Evolutionary conservation across 2,329 filamentous ascomycete genomes (phyloP).

Genomic region (Trichoderma hamatum): DNA sequence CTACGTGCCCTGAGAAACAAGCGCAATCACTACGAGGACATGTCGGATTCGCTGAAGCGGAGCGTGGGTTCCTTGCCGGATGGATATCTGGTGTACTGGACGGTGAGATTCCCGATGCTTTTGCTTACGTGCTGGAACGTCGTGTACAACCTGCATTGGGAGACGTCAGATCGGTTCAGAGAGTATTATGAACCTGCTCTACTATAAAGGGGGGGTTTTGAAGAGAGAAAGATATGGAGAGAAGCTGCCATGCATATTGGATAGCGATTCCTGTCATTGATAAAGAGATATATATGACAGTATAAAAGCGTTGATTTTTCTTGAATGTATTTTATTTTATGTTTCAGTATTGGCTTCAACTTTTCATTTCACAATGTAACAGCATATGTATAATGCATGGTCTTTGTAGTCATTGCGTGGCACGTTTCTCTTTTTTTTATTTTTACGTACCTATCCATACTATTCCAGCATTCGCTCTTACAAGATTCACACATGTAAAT

Average conservation of each 20-base stretch:
- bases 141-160: conserved; percentile 66
- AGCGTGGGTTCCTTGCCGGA: conserved; percentile 73
- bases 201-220: conserved; percentile 32
- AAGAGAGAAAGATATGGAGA: neutral
- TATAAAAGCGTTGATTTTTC: conserved; percentile 1
- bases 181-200: conserved; percentile 66
- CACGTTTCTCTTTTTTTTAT: neutral
- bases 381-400: neutral
- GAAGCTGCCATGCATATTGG: neutral
- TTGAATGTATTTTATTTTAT: neutral
- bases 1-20: conserved; percentile 91
- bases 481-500: neutral
- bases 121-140: conserved; percentile 79
- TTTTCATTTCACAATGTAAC: neutral
- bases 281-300: neutral
- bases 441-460: neutral
- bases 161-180: conserved; percentile 66
- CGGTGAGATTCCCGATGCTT: conserved; percentile 73
- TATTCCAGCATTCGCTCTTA: neutral
- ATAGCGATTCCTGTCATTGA: neutral
- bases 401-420: neutral
- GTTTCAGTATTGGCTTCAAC: neutral
- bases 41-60: conserved; percentile 75
- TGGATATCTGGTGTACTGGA: conserved; percentile 85
- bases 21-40: conserved; percentile 96